These are phyloP conservation scores for Turnera subulata DNA, from an alignment of 345 rosid species.

Conservation along the genomic window DNA sequence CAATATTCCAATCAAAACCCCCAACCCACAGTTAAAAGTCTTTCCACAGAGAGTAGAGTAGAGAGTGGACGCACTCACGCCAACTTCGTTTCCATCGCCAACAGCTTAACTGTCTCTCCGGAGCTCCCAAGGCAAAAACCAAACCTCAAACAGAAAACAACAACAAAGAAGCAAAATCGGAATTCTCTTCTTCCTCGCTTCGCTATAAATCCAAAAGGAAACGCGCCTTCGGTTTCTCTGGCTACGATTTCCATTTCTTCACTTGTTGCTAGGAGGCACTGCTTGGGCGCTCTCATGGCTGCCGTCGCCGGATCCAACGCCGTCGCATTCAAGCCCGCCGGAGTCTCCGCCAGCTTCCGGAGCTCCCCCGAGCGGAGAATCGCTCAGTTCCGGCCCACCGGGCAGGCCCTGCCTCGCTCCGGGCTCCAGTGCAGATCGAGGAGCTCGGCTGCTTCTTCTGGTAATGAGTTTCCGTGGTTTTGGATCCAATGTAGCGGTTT, in stretches of 20 bases:
- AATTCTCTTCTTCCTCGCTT: background rate
- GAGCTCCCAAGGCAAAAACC: constrained; percentile 32
- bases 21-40: too few species aligned
- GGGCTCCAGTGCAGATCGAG: constrained; percentile 41
- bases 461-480: too few species aligned
- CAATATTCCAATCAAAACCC: too few species aligned
- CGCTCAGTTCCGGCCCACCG: constrained; percentile 27
- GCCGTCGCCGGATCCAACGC: constrained; percentile 50
- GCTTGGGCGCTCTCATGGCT: constrained; percentile 22
- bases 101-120: constrained; percentile 16
- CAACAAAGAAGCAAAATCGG: background rate
- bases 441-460: constrained; percentile 44
- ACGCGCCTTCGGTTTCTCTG: constrained; percentile 18
- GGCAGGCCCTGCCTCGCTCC: constrained; percentile 33
- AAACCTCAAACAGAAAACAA: background rate
- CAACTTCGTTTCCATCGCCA: constrained; percentile 34
- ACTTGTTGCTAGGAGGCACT: constrained; percentile 23
- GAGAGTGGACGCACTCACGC: background rate
- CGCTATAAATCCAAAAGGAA: constrained; percentile 5
- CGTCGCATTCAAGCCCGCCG: constrained; percentile 44
- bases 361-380: constrained; percentile 31
- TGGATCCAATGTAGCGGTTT: too few species aligned
- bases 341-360: constrained; percentile 21
- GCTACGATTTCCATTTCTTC: constrained; percentile 27
- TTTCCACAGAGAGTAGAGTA: too few species aligned